Evolutionary conservation across 176 grass and related monocot genomes (phyloP).

Genomic region (Aegilops sharonensis): DNA sequence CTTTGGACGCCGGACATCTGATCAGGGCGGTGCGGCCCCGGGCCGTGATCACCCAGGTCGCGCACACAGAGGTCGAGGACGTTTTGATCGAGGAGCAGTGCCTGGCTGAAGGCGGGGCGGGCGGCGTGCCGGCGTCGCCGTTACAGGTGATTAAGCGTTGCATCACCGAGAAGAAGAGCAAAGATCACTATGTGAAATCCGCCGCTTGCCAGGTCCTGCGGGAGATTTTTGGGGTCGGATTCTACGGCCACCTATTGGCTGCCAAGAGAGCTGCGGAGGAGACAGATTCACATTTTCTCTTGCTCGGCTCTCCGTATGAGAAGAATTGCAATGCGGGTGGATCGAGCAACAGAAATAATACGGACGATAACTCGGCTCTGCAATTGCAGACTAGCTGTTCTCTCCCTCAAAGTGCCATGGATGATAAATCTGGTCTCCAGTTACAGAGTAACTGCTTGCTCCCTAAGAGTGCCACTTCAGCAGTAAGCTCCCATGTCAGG

Average conservation of each 20-base stretch:
- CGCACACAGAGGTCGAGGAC: constrained; percentile 54
- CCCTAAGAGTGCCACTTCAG: constrained; percentile 39
- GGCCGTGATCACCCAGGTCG: constrained; percentile 75
- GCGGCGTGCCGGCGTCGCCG: constrained; percentile 66
- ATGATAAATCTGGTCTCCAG: constrained; percentile 39
- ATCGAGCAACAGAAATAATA: not conserved
- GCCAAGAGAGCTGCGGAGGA: constrained; percentile 84
- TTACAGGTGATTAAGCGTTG: constrained; percentile 75
- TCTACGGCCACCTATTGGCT: constrained; percentile 85
- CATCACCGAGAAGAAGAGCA: constrained; percentile 78
- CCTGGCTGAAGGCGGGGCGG: constrained; percentile 34
- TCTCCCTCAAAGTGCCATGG: constrained; percentile 24
- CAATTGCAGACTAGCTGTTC: constrained; percentile 43
- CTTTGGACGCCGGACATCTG: constrained; percentile 62
- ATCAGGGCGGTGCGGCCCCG: constrained; percentile 75
- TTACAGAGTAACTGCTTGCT: constrained; percentile 51
- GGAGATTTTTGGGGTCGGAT: constrained; percentile 91
- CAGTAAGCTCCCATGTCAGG: constrained; percentile 40
- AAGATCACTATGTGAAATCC: constrained; percentile 69
- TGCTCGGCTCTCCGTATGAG: constrained; percentile 89
- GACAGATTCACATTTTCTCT: constrained; percentile 58
- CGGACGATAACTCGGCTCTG: constrained; percentile 28
- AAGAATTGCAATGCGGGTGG: constrained; percentile 29
- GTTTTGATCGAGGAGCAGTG: constrained; percentile 69
- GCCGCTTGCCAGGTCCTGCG: constrained; percentile 79